Conservation (phyloP, 2,329 filamentous ascomycete genomes). For the Apiospora marii region DNA sequence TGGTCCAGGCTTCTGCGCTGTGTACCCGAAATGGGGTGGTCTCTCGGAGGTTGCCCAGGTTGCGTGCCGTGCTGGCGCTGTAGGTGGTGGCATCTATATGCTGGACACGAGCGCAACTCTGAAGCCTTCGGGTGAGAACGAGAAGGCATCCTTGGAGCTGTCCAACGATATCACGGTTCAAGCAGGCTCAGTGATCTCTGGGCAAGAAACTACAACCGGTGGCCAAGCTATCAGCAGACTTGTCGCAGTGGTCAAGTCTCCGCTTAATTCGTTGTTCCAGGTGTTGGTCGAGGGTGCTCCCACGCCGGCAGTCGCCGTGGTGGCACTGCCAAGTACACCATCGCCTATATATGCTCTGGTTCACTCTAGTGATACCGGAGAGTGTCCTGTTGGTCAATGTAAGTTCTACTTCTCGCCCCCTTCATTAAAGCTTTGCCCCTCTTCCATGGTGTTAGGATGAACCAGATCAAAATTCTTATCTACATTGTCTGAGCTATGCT, state of each 20-base stretch:
- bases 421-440: slow-evolving; percentile 27
- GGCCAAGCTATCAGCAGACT: slow-evolving; percentile 60
- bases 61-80: slow-evolving; percentile 86
- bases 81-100: slow-evolving; percentile 91
- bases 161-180: slow-evolving; percentile 65
- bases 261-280: slow-evolving; percentile 73
- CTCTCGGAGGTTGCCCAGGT: slow-evolving; percentile 90
- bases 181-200: slow-evolving; percentile 61
- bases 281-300: slow-evolving; percentile 77
- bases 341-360: slow-evolving; percentile 67
- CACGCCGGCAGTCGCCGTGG: slow-evolving; percentile 74
- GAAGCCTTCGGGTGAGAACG: slow-evolving; percentile 36
- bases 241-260: slow-evolving; percentile 73
- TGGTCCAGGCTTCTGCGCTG: slow-evolving; percentile 86
- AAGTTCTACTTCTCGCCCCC: slow-evolving; percentile 58
- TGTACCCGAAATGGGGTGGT: slow-evolving; percentile 94
- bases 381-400: slow-evolving; percentile 91
- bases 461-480: slow-evolving; percentile 92
- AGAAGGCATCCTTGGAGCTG: slow-evolving; percentile 56
- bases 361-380: slow-evolving; percentile 90
- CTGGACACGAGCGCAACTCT: slow-evolving; percentile 72
- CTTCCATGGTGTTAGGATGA: slow-evolving; percentile 78
- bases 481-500: slow-evolving; percentile 96
- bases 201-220: slow-evolving; percentile 40
- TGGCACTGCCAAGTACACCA: slow-evolving; percentile 65